Conservation (phyloP, 208 protist species). For the Trypanosomatidae sp. region DNA sequence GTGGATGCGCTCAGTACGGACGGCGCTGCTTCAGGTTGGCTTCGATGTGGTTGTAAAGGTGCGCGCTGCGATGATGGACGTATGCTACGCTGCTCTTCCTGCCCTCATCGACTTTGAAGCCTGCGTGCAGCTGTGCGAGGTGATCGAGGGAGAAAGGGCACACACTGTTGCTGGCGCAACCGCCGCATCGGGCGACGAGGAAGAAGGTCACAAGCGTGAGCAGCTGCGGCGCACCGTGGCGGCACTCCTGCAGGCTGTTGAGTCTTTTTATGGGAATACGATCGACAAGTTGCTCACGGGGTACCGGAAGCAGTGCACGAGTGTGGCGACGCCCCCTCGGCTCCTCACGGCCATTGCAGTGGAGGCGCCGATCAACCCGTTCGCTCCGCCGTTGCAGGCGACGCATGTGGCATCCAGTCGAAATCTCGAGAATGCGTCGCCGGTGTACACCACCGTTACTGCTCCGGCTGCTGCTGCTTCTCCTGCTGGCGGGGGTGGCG, state of each 20-base stretch:
- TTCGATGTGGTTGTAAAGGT: slow-evolving; percentile 29
- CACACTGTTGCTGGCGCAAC: too few relatives aligned
- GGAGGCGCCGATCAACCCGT: too few relatives aligned
- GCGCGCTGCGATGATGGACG: slow-evolving; percentile 15
- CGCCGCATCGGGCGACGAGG: too few relatives aligned
- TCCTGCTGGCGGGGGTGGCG: not conserved
- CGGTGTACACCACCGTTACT: too few relatives aligned
- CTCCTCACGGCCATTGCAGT: too few relatives aligned
- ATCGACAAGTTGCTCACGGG: not conserved
- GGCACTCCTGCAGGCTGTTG: not conserved
- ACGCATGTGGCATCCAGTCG: too few relatives aligned
- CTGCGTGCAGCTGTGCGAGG: slow-evolving; percentile 17
- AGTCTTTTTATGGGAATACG: not conserved
- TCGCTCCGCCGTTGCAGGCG: too few relatives aligned
- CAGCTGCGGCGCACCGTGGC: not conserved
- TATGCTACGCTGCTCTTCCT: slow-evolving; percentile 25
- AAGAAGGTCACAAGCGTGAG: not conserved
- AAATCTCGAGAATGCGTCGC: too few relatives aligned
- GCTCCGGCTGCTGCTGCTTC: too few relatives aligned
- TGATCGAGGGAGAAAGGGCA: not conserved
- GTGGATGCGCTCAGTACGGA: slow-evolving; percentile 7
- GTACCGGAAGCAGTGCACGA: slow-evolving; percentile 2
- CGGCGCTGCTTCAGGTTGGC: slow-evolving; percentile 21
- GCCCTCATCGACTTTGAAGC: slow-evolving; percentile 19
- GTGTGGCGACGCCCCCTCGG: not conserved